Conservation (phyloP, 345 rosid species). For the Lepidium aucheri region DNA sequence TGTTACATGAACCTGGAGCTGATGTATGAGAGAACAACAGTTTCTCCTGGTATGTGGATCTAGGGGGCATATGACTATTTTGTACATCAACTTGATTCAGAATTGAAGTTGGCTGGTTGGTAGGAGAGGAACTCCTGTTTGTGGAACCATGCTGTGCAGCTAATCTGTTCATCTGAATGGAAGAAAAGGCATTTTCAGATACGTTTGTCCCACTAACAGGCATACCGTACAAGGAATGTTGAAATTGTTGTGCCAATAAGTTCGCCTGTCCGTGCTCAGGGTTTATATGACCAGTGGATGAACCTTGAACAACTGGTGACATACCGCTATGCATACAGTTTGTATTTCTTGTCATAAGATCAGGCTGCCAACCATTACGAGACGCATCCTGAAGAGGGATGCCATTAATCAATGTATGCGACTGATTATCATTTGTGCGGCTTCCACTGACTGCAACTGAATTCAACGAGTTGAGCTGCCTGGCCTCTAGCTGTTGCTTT, state of each 20-base stretch:
- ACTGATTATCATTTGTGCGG: slow-evolving; percentile 34
- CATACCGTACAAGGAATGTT: slow-evolving; percentile 64
- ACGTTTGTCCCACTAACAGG: slow-evolving; percentile 44
- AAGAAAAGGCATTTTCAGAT: slow-evolving; percentile 35
- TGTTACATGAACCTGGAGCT: slow-evolving; percentile 35
- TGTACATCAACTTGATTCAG: slow-evolving; percentile 40
- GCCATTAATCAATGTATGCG: slow-evolving; percentile 44
- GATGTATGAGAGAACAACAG: slow-evolving; percentile 26
- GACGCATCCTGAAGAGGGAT: slow-evolving; percentile 57
- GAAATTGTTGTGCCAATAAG: slow-evolving; percentile 50
- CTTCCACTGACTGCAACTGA: slow-evolving; percentile 40
- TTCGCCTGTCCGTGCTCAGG: slow-evolving; percentile 56
- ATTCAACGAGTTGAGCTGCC: slow-evolving; percentile 43
- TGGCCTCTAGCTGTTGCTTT: slow-evolving; percentile 46
- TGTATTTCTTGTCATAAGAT: slow-evolving; percentile 38
- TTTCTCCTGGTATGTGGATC: slow-evolving; percentile 44
- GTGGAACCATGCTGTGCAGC: slow-evolving; percentile 36
- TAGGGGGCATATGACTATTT: slow-evolving; percentile 39
- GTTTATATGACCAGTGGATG: slow-evolving; percentile 45
- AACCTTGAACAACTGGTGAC: slow-evolving; percentile 47
- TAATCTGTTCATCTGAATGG: slow-evolving; percentile 48
- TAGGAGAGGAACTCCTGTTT: slow-evolving; percentile 37
- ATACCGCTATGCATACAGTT: slow-evolving; percentile 46
- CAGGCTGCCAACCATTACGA: slow-evolving; percentile 52
- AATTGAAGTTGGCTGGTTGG: slow-evolving; percentile 40